A percentile compares a stretch with the other conserved stretches of the same genome.
These are phyloP conservation scores for Kazachstania sp. DNA, from an alignment of 1,139 yeast species.

Conservation along the genomic window DNA sequence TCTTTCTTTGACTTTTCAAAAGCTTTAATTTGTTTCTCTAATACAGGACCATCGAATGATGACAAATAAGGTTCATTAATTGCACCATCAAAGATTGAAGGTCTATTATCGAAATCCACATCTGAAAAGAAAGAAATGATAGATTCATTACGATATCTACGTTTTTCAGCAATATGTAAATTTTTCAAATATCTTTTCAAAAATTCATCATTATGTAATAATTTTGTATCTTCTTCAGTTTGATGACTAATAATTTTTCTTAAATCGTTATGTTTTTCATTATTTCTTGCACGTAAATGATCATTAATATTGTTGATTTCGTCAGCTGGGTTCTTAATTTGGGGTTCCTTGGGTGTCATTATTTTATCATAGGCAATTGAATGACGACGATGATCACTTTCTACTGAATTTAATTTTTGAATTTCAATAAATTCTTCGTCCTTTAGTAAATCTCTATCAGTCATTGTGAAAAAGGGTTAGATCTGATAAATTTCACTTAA, in stretches of 20 bases:
- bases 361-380: constrained; percentile 12
- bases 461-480: background rate
- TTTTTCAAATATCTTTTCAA: constrained; percentile 9
- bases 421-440: constrained; percentile 22
- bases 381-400: constrained; percentile 21
- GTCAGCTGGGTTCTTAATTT: background rate
- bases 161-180: constrained; percentile 8
- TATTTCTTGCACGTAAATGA: background rate
- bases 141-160: constrained; percentile 8
- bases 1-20: constrained; percentile 8
- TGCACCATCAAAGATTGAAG: constrained; percentile 11
- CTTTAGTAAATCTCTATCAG: constrained; percentile 13
- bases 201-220: constrained; percentile 10
- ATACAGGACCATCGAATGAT: constrained; percentile 10
- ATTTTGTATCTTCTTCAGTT: constrained; percentile 9
- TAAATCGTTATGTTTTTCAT: background rate
- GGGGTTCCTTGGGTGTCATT: background rate
- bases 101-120: constrained; percentile 15
- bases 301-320: background rate
- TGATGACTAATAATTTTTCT: background rate
- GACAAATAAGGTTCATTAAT: constrained; percentile 10
- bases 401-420: constrained; percentile 19
- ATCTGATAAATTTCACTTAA: background rate
- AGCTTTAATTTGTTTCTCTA: constrained; percentile 11
- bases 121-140: constrained; percentile 13